Conservation (phyloP, 2,329 filamentous ascomycete genomes). For the Pseudogymnoascus sp. region DNA sequence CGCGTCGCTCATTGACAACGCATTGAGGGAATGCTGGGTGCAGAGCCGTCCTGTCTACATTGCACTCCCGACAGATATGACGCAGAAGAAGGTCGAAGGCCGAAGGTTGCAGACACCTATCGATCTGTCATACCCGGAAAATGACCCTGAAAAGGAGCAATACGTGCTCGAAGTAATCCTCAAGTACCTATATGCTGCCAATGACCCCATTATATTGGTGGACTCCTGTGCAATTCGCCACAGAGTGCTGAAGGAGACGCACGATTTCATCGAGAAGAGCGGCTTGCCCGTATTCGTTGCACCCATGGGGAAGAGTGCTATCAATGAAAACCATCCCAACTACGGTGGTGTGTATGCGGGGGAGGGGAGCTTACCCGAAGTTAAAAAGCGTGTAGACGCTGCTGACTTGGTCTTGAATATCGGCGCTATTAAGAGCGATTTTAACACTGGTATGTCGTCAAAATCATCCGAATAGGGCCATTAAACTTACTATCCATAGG, state of each 20-base stretch:
- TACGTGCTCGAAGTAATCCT: conserved; percentile 76
- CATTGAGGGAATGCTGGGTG: conserved; percentile 65
- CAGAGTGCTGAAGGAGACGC: conserved; percentile 61
- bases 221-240: conserved; percentile 78
- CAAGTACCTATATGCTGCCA: conserved; percentile 61
- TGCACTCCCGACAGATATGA: conserved; percentile 73
- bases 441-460: conserved; percentile 49
- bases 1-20: conserved; percentile 67
- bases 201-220: conserved; percentile 68
- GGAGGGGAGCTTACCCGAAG: conserved; percentile 58
- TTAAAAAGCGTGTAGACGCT: conserved; percentile 54
- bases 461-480: too few relatives aligned
- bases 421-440: conserved; percentile 63
- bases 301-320: conserved; percentile 79
- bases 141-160: conserved; percentile 63
- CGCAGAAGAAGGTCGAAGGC: conserved; percentile 66
- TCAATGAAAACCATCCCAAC: conserved; percentile 66
- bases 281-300: conserved; percentile 76
- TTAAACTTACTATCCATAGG: conserved; percentile 30
- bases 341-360: conserved; percentile 83
- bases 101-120: conserved; percentile 61
- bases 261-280: conserved; percentile 63
- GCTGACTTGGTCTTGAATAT: conserved; percentile 64
- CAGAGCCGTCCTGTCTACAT: conserved; percentile 75
- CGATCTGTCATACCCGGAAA: conserved; percentile 53